Evolutionary conservation across 176 grass and related monocot genomes (phyloP).

Genomic region (Chloris gayana): DNA sequence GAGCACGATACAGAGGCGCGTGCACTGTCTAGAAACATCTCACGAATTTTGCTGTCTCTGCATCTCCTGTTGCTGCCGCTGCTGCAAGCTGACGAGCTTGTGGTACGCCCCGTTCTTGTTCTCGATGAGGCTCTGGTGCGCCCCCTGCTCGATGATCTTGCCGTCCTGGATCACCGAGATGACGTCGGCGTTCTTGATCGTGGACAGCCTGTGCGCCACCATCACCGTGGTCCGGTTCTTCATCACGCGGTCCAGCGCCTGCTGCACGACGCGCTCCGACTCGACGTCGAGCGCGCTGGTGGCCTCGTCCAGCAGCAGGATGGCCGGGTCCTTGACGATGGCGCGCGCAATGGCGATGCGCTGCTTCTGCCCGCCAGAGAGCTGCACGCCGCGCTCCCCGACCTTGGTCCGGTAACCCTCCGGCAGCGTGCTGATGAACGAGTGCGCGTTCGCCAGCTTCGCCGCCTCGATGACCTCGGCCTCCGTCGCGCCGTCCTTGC

Average conservation of each 20-base stretch:
- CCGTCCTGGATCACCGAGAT: slow-evolving; percentile 94
- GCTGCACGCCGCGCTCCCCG: slow-evolving; percentile 71
- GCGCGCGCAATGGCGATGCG: slow-evolving; percentile 95
- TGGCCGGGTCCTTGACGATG: slow-evolving; percentile 76
- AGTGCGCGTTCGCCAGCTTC: slow-evolving; percentile 92
- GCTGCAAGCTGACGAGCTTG: slow-evolving; percentile 87
- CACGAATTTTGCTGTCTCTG: slow-evolving; percentile 33
- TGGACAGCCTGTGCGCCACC: slow-evolving; percentile 92
- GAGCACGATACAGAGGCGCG: background rate
- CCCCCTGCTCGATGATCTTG: slow-evolving; percentile 86
- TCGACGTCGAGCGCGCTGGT: slow-evolving; percentile 93
- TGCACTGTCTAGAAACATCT: background rate
- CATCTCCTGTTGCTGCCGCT: slow-evolving; percentile 57
- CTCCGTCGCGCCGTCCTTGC: slow-evolving; percentile 80
- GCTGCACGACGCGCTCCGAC: slow-evolving; percentile 89
- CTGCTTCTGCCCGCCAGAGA: slow-evolving; percentile 93
- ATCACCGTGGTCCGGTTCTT: slow-evolving; percentile 86
- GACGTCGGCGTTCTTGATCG: slow-evolving; percentile 84
- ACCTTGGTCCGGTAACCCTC: slow-evolving; percentile 90
- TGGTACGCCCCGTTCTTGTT: slow-evolving; percentile 77
- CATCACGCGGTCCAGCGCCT: slow-evolving; percentile 84
- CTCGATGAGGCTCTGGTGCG: slow-evolving; percentile 64
- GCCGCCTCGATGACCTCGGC: slow-evolving; percentile 76
- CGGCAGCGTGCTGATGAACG: slow-evolving; percentile 91
- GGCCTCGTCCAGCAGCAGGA: slow-evolving; percentile 91